Percentiles rank a stretch among this genome's conserved stretches.
Evolutionary conservation across 305 asterid genomes (phyloP).

Genomic region (Fraxinus xanthoxyloides): DNA sequence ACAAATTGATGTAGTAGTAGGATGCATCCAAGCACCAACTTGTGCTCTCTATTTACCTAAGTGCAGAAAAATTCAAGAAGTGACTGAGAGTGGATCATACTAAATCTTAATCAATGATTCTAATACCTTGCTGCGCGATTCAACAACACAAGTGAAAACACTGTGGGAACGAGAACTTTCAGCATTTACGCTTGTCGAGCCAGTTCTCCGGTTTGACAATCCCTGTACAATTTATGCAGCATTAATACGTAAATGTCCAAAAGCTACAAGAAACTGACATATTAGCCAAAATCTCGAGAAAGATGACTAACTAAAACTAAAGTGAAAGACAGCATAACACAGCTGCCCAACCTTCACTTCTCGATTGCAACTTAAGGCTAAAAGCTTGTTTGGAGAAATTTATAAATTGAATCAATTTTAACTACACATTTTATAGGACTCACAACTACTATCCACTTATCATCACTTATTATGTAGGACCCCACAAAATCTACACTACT

Average conservation of each 20-base stretch:
- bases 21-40: slow-evolving; percentile 4
- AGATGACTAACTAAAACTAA: not conserved
- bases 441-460: not conserved
- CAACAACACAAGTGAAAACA: slow-evolving; percentile 95
- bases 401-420: not conserved
- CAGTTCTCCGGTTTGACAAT: slow-evolving; percentile 82
- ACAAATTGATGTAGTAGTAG: slow-evolving; percentile 7
- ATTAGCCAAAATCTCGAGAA: slow-evolving; percentile 10
- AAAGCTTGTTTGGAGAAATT: not conserved
- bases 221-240: slow-evolving; percentile 56
- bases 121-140: slow-evolving; percentile 92
- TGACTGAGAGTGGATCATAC: not conserved
- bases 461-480: not conserved
- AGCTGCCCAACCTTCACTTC: slow-evolving; percentile 10
- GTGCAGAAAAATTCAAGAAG: slow-evolving; percentile 11
- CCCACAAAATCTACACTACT: not conserved
- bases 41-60: slow-evolving; percentile 12
- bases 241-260: slow-evolving; percentile 17
- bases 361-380: slow-evolving; percentile 6
- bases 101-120: not conserved
- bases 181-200: slow-evolving; percentile 85
- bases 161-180: slow-evolving; percentile 99
- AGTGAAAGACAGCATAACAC: slow-evolving; percentile 4
- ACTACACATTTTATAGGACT: not conserved
- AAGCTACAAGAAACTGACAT: slow-evolving; percentile 13